These are phyloP conservation scores for Auxenochlorella pyrenoidosa DNA, from an alignment of 139 green algal genomes.

Conservation along the genomic window DNA sequence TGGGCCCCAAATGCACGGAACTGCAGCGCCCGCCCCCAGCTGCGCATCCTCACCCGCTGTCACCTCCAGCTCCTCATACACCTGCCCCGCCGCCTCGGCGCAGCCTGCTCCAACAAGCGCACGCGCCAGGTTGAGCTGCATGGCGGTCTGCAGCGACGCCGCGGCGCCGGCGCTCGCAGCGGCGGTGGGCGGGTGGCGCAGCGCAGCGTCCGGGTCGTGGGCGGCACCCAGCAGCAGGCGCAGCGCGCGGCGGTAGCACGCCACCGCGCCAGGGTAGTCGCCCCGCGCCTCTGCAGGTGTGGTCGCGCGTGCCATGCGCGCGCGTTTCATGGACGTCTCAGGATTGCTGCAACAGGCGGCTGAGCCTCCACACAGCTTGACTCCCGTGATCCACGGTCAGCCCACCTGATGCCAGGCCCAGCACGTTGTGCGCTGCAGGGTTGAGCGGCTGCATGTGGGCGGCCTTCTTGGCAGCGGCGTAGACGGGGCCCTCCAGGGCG, in stretches of 20 bases:
- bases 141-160: conserved; percentile 2
- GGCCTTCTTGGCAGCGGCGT: conserved; percentile 56
- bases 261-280: conserved; percentile 29
- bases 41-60: neutral
- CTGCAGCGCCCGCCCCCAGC: no score
- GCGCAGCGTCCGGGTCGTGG: neutral
- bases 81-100: conserved; percentile 11
- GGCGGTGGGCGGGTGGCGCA: neutral
- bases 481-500: conserved; percentile 33
- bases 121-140: conserved; percentile 50
- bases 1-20: no score
- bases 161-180: neutral
- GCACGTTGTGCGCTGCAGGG: conserved; percentile 55
- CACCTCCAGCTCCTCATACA: conserved; percentile 36
- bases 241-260: conserved; percentile 32
- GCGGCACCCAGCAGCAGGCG: conserved; percentile 37
- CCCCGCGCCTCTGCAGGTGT: conserved; percentile 56
- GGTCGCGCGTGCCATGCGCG: no score
- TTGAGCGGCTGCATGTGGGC: conserved; percentile 66
- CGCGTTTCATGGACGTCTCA: no score
- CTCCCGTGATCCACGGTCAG: no score
- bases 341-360: no score
- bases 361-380: no score
- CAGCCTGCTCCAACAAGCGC: conserved; percentile 27
- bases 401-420: conserved; percentile 53